phyloP scores from a whole-genome alignment of 768 basidiomycete species.

The Lentinula sp. region DNA sequence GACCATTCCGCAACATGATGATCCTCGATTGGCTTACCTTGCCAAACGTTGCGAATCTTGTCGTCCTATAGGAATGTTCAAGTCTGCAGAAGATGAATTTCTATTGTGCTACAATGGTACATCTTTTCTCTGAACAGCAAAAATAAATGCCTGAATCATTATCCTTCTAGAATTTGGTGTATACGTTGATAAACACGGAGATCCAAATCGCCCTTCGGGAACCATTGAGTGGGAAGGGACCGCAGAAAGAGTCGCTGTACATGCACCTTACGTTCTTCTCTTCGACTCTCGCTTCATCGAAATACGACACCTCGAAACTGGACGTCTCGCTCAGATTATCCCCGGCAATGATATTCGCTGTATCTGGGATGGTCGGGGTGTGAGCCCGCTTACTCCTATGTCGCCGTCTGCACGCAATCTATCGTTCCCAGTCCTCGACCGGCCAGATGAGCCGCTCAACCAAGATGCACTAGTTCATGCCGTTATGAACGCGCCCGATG shows the following conservation, averaged over 20 bases:
- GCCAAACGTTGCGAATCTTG: constrained; percentile 79
- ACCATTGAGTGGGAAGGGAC: constrained; percentile 95
- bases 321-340: constrained; percentile 77
- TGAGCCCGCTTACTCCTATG: constrained; percentile 34
- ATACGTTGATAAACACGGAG: constrained; percentile 90
- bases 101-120: constrained; percentile 83
- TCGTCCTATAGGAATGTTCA: constrained; percentile 86
- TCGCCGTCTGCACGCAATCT: constrained; percentile 12
- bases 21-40: constrained; percentile 55
- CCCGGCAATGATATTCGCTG: constrained; percentile 77
- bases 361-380: constrained; percentile 82
- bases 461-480: constrained; percentile 85
- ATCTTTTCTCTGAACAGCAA: constrained; percentile 10
- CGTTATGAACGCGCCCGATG: constrained; percentile 64
- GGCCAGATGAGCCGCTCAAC: constrained; percentile 32
- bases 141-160: neutral
- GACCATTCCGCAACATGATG: constrained; percentile 81
- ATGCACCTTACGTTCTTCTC: constrained; percentile 81
- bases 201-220: constrained; percentile 62
- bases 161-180: constrained; percentile 71
- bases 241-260: constrained; percentile 84
- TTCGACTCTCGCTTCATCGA: constrained; percentile 91
- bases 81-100: constrained; percentile 80
- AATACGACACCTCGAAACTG: constrained; percentile 77
- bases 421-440: neutral